Base-by-base conservation (phyloP, 2,329 filamentous ascomycete species). In the Aspergillus fructus region DNA sequence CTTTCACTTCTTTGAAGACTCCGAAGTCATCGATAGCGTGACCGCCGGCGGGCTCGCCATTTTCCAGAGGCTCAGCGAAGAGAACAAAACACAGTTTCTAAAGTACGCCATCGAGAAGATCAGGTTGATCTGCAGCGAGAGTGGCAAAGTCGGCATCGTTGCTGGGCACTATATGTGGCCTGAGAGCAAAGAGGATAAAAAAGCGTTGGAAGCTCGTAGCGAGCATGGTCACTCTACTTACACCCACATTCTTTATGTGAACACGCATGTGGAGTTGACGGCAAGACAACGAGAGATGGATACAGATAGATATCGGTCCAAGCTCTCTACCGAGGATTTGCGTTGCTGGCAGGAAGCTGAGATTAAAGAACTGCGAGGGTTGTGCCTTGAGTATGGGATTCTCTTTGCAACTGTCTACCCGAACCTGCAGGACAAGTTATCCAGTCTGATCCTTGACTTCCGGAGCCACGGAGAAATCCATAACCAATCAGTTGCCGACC, bases 211-310 rank as follows among this genome's bases (percentile, higher is more conserved):
- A 17, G 46, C 37, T 13, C 37, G 19, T 30, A 86, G 81, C 0
- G 11, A 68, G 2, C 70, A 63, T 7, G 84, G 88, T 55, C 49
- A 79, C 4, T 43, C 72, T 0, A 75, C 68, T 0, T 88, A 78
- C 65, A 85, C 83, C 0, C 83, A 88, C 61, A 82, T 89, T 13
- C 43, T 88, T 12, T 87, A 88, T 62, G 64, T 88, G 27, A 68
- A 82, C 43, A 63, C 77, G 1, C 62, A 73, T 2, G 60, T 74
- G 0, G 62, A 76, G 1, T 23, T 67, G 0, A 67, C 86, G 15
- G 58, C 59, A 1, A 51, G 76, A 42, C 77, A 73, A 17, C 72
- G 76, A n/a, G 37, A 30, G 0, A 50, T 68, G 0, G 81, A 86
- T 60, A 63, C 19, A 30, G 9, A 11, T 9, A 30, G 9, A 30